These are phyloP conservation scores for Cicer yamashitae DNA, from an alignment of 306 rosid genomes.

Conservation along the genomic window DNA sequence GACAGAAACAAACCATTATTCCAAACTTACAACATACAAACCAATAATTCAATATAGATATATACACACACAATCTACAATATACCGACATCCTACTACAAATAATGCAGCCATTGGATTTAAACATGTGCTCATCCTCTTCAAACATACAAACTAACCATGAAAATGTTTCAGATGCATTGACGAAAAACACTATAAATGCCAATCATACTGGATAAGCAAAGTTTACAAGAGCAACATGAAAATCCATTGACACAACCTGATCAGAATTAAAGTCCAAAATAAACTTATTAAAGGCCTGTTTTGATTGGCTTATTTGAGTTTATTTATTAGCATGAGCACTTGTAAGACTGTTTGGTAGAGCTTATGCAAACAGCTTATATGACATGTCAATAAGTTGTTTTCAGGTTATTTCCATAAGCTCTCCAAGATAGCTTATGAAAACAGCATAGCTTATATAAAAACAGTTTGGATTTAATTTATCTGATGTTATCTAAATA, in stretches of 20 bases:
- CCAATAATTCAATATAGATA: not conserved
- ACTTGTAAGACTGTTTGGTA: too few species aligned
- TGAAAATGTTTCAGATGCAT: conserved; percentile 20
- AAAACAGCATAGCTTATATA: too few species aligned
- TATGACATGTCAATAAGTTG: too few species aligned
- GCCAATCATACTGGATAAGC: conserved; percentile 30
- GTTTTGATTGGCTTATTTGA: too few species aligned
- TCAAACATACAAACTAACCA: conserved; percentile 24
- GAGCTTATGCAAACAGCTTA: too few species aligned
- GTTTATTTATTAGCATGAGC: too few species aligned
- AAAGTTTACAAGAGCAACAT: conserved; percentile 4
- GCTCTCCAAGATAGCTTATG: too few species aligned
- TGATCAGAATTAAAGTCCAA: not conserved
- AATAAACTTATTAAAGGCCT: not conserved
- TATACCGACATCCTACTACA: conserved; percentile 18
- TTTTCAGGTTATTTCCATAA: too few species aligned
- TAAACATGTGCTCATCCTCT: conserved; percentile 19
- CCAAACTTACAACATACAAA: not conserved
- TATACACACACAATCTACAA: not conserved
- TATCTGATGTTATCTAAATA: too few species aligned
- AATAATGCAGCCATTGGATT: conserved; percentile 22
- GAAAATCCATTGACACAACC: conserved; percentile 28
- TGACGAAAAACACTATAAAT: not conserved
- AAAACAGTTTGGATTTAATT: too few species aligned
- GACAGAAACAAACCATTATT: not conserved